Evolutionary conservation across 2,329 filamentous ascomycete genomes (phyloP), one percentile per base, ranked within the genome.

Genomic region (Zasmidium angulare): DNA sequence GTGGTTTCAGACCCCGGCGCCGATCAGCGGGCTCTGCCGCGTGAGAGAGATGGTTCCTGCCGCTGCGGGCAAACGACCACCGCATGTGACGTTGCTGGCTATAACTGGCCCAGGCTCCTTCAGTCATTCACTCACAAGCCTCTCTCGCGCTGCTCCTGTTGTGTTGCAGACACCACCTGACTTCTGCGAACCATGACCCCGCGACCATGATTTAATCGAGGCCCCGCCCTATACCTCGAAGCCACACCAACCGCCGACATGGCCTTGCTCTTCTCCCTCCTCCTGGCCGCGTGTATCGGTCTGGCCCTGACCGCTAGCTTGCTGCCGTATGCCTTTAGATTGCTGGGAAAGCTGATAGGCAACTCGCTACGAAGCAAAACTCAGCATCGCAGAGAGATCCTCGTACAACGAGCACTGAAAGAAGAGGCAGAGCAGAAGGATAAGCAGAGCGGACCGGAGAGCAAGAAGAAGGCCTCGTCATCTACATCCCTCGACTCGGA

Each of bases 401-500:
- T 74, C 51, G 46, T 71, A 43, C 53, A 59, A 40, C 61, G 70
- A 36, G 71, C 70, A 11, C 53, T 59, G n/a, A 53, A 60, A 4
- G 71, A 72, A 56, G 68, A 71, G 53, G 54, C 63, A 24, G 61
- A 68, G 55, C 50, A 62, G 21, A 31, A 55, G 12, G 46, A 61
- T 47, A 59, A 61, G 47, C 19, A 47, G 4, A 46, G 31, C 7
- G 21, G 26, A 21, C 11, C 54, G 7, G 53, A 23, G 9, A 49
- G 26, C 21, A 53, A 52, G 21, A 59, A 60, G 24, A 59, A 56
- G 51, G 52, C 69, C 21, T 61, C 64, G 11, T 69, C 65, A 17
- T 65, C 63, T 14, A 68, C 72, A 54, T 66, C 66, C 43, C 78
- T 82, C 26, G 86, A 89, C 63, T 85, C 86, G 24, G 87, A 87